A percentile compares a stretch with the other conserved stretches of the same genome.
These are phyloP conservation scores for Hippophae rhamnoides DNA, from an alignment of 306 rosid species.

Conservation along the genomic window DNA sequence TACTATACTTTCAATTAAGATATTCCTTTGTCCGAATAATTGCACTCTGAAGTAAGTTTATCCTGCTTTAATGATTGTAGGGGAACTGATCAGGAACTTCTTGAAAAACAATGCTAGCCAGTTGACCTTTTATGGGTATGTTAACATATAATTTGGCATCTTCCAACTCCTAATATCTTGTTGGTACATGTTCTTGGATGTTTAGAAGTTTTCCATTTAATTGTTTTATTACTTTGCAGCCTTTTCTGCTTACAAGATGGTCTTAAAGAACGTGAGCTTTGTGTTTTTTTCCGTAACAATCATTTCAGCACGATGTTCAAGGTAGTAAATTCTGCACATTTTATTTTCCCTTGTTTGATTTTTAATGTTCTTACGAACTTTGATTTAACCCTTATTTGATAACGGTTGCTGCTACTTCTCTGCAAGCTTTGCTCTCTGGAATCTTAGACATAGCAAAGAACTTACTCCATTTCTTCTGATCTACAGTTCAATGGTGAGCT, in stretches of 20 bases:
- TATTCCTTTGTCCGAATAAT: not conserved
- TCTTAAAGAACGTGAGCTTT: conserved; percentile 87
- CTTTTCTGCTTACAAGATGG: conserved; percentile 94
- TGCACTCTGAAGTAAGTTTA: conserved; percentile 10
- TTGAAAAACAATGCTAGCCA: conserved; percentile 90
- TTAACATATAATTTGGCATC: conserved; percentile 6
- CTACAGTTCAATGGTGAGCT: conserved; percentile 73
- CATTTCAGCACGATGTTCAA: conserved; percentile 99
- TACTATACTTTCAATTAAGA: not conserved
- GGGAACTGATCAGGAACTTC: conserved; percentile 73
- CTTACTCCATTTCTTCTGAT: conserved; percentile 9
- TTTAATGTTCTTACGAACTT: not conserved
- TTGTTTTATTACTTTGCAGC: conserved; percentile 41
- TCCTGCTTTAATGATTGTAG: conserved; percentile 36
- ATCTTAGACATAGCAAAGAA: conserved; percentile 11
- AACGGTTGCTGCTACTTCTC: not conserved
- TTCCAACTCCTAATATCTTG: conserved; percentile 7
- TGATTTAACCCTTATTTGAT: not conserved
- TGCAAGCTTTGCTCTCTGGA: conserved; percentile 14
- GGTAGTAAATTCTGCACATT: conserved; percentile 45
- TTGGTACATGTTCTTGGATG: conserved; percentile 5
- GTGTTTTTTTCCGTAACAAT: conserved; percentile 95
- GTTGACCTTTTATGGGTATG: conserved; percentile 81
- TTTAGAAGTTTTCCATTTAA: conserved; percentile 5
- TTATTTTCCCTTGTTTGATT: conserved; percentile 4